Evolutionary conservation across 129 eudicot genomes (phyloP), one percentile per base, ranked within the genome.

Genomic region (Centaurea solstitialis): DNA sequence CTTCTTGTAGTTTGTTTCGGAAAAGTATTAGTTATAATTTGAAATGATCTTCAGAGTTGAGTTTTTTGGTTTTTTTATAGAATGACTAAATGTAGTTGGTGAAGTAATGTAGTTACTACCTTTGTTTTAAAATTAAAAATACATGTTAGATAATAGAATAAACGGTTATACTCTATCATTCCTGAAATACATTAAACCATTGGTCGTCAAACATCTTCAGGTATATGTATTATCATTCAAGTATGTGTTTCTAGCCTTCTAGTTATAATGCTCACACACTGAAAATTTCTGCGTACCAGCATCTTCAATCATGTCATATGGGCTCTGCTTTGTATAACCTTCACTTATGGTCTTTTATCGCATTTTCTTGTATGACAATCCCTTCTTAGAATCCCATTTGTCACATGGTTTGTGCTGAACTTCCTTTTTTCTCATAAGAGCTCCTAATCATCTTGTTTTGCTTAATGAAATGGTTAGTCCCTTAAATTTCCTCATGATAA

Each of bases 141-240:
- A 15, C 72, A 59, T 57, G 17, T 24, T 66, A 26, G 65, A 35
- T 41, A 9, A 77, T 22, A 12, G 76, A 24, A 33, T 50, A 57
- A 13, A 64, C 22, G n/a, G 22, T n/a, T n/a, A 57, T n/a, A n/a
- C 65, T n/a, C 65, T 17, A 57, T 57, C 65, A 57, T 57, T 17
- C 9, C 65, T 57, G 65, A 77, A 37, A 39, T 76, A 21, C 62
- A 76, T 57, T 59, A 75, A 59, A 59, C 79, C 11, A n/a, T 62
- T 75, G 59, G 70, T 57, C 18, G 62, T 28, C 37, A 75, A 75
- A 28, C 43, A 24, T n/a, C 17, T 72, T 38, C 22, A 17, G 26
- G 37, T 40, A 13, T 20, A 40, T 43, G 47, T 40, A 20, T 57
- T 57, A 57, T 8, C 65, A n/a, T 57, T n/a, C 22, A 57, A 57